These are phyloP conservation scores for Vanrija sp. DNA, from an alignment of 1,284 basidiomycete genomes.

Conservation along the genomic window DNA sequence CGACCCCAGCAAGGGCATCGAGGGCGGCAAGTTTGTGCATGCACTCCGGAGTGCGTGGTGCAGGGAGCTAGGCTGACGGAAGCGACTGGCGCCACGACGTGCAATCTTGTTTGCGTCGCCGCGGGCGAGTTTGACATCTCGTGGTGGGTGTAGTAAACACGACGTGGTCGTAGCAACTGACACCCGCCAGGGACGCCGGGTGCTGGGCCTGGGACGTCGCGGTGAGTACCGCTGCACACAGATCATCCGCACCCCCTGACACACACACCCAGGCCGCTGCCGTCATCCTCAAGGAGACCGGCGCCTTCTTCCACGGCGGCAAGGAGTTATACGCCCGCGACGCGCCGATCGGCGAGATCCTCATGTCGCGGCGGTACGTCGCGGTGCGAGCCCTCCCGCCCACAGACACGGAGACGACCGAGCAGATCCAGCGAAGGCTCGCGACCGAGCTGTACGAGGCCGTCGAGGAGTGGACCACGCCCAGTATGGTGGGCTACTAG, in stretches of 20 bases:
- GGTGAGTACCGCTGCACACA: slow-evolving; percentile 48
- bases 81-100: slow-evolving; percentile 69
- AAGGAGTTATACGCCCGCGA: slow-evolving; percentile 55
- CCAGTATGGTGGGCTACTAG: slow-evolving; percentile 14
- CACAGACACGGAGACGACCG: slow-evolving; percentile 56
- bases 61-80: not conserved
- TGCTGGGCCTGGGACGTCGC: slow-evolving; percentile 75
- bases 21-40: slow-evolving; percentile 81
- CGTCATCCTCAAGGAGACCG: slow-evolving; percentile 85
- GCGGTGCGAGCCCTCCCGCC: slow-evolving; percentile 55
- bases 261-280: slow-evolving; percentile 62
- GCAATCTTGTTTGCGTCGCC: slow-evolving; percentile 76
- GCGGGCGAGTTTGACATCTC: slow-evolving; percentile 73
- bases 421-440: slow-evolving; percentile 72
- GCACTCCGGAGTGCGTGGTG: slow-evolving; percentile 59
- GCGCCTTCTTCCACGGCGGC: slow-evolving; percentile 67
- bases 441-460: slow-evolving; percentile 77
- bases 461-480: slow-evolving; percentile 61
- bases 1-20: slow-evolving; percentile 63
- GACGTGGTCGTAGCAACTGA: not conserved
- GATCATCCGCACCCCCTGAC: not conserved
- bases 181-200: slow-evolving; percentile 49
- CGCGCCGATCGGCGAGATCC: slow-evolving; percentile 60
- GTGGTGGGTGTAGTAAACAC: slow-evolving; percentile 52
- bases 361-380: slow-evolving; percentile 78